Percentiles rank a stretch among this genome's conserved stretches.
phyloP scores from a whole-genome alignment of 768 basidiomycete species.

The Coprinopsis sp. region DNA sequence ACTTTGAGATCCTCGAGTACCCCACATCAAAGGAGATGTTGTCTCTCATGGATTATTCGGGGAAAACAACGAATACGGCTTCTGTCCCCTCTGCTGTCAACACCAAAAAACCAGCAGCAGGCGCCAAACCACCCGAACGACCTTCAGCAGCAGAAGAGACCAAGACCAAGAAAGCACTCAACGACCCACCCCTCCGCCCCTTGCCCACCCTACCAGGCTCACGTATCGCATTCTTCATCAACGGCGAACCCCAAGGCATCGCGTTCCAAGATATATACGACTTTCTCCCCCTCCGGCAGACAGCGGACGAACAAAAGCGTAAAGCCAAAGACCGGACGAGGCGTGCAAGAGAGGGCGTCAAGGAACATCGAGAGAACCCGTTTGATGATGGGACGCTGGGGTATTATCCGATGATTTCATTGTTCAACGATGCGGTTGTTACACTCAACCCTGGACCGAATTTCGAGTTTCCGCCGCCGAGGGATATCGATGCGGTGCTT shows the following conservation, averaged over 20 bases:
- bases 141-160: slow-evolving; percentile 26
- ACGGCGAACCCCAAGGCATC: slow-evolving; percentile 76
- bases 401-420: slow-evolving; percentile 92
- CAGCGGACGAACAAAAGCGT: slow-evolving; percentile 45
- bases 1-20: slow-evolving; percentile 93
- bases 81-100: slow-evolving; percentile 52
- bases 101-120: slow-evolving; percentile 54
- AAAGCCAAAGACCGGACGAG: slow-evolving; percentile 62
- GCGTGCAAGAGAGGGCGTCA: slow-evolving; percentile 59
- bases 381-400: slow-evolving; percentile 94
- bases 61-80: slow-evolving; percentile 50
- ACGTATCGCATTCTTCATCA: slow-evolving; percentile 84
- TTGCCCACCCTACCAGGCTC: slow-evolving; percentile 70
- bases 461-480: slow-evolving; percentile 76
- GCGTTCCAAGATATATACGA: slow-evolving; percentile 90
- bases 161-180: slow-evolving; percentile 37
- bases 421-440: slow-evolving; percentile 87
- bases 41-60: slow-evolving; percentile 74
- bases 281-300: slow-evolving; percentile 75
- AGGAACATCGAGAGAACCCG: slow-evolving; percentile 75
- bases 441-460: slow-evolving; percentile 85
- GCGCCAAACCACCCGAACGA: slow-evolving; percentile 66
- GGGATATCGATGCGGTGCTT: slow-evolving; percentile 68
- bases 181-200: slow-evolving; percentile 47
- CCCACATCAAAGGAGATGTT: slow-evolving; percentile 88